Base-by-base conservation (phyloP, 2,329 filamentous ascomycete species). In the Cadophora sp. region DNA sequence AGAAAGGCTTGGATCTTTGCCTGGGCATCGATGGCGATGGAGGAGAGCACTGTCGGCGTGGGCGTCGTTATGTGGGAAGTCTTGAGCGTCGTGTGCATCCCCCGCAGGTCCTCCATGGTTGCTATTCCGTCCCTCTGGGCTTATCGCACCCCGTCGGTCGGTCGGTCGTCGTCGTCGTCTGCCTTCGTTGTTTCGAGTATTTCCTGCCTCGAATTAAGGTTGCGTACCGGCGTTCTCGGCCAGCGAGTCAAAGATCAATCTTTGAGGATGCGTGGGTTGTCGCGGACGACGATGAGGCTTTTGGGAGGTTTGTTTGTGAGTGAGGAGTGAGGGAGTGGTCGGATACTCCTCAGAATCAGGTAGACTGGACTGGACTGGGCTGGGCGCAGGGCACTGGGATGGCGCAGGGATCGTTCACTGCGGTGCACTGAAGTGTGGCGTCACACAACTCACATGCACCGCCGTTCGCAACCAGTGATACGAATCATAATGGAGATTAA, bases 91-190 rank as follows among this genome's bases (percentile, higher is more conserved):
- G 68, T 68, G 29, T 70, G 70, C 46, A 40, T 58, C 68, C 69
- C 70, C 71, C 72, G 69, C 60, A 64, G 64, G 63, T 70, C 70
- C 63, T 69, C 70, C 73, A 74, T 73, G 60, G 26, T 72, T n/a
- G 31, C 56, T 59, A 14, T 51, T 27, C 59, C 27, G 46, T 37
- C 34, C 58, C 66, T 59, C 31, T 46, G 60, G 48, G 64, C 68
- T 69, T 70, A 66, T 70, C 68, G 66, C 65, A 50, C 37, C 37
- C 40, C 24, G 37, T 37, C n/a, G n/a, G n/a, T n/a, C n/a, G n/a
- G n/a, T 24, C 22, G 37, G 40, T 34, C 26, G n/a, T n/a, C 27
- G 40, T 64, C 53, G 27, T 64, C 63, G 27, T 63, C 55, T 53
- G 51, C 43, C 53, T 24, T 31, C n/a, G 22, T 51, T 48, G 16